A percentile compares a stretch with the other conserved stretches of the same genome.
These are phyloP conservation scores for Suillus luteus DNA, from an alignment of 768 basidiomycete species.

Conservation along the genomic window DNA sequence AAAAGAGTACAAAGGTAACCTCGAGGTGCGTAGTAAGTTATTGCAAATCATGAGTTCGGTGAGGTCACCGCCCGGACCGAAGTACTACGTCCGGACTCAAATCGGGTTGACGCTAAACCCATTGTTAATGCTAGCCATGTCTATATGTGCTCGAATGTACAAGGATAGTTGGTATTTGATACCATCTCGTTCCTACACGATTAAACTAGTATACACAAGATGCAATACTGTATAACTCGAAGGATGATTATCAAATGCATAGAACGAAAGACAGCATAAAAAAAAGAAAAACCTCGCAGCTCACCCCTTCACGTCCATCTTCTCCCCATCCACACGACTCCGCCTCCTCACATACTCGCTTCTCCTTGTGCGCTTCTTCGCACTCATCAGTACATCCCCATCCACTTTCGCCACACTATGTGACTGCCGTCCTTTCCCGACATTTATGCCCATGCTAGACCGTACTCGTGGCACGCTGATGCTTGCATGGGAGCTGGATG, in stretches of 20 bases:
- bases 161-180: neutral
- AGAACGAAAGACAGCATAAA: conserved; percentile 8
- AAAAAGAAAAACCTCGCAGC: conserved; percentile 2
- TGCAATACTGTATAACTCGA: conserved; percentile 4
- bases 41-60: neutral
- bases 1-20: neutral
- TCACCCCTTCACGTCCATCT: conserved; percentile 18
- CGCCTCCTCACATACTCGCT: conserved; percentile 69
- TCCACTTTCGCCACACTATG: conserved; percentile 27
- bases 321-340: conserved; percentile 39
- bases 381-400: conserved; percentile 54
- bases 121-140: neutral
- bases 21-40: neutral
- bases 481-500: conserved; percentile 25
- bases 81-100: neutral
- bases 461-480: conserved; percentile 32
- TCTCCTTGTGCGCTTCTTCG: conserved; percentile 74
- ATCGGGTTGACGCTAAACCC: neutral
- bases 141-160: neutral
- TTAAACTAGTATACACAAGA: neutral
- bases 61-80: neutral
- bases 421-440: conserved; percentile 27
- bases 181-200: neutral
- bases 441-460: conserved; percentile 53
- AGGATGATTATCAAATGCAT: conserved; percentile 17